These are phyloP conservation scores for Dactylonectria macrodidyma DNA, from an alignment of 2,329 filamentous ascomycete genomes.

Conservation along the genomic window DNA sequence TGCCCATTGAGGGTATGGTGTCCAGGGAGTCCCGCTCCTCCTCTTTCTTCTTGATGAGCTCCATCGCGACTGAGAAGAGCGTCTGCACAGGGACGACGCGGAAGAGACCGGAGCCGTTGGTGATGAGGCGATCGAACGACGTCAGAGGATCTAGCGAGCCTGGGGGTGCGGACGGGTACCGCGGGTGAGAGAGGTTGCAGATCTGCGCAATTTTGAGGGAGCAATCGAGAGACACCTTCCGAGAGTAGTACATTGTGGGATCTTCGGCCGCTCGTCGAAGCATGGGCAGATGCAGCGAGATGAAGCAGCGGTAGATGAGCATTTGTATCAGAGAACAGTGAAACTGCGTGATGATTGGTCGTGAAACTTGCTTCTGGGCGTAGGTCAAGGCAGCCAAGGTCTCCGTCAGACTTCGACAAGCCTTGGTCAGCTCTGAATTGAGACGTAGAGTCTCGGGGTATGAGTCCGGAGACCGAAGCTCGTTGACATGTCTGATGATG, in stretches of 20 bases:
- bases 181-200: constrained; percentile 46
- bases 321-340: constrained; percentile 60
- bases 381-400: constrained; percentile 55
- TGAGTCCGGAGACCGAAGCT: constrained; percentile 58
- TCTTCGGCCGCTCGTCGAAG: constrained; percentile 60
- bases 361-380: constrained; percentile 41
- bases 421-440: constrained; percentile 60
- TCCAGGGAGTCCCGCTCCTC: constrained; percentile 55
- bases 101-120: constrained; percentile 60
- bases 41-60: constrained; percentile 62
- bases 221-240: constrained; percentile 64
- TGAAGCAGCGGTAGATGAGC: constrained; percentile 62
- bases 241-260: constrained; percentile 67
- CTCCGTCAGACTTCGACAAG: constrained; percentile 53
- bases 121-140: constrained; percentile 57
- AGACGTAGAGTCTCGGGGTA: constrained; percentile 65
- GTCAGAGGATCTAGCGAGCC: constrained; percentile 40
- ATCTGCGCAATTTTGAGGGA: constrained; percentile 55
- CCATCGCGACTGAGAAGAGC: constrained; percentile 60
- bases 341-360: constrained; percentile 53
- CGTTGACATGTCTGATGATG: constrained; percentile 63
- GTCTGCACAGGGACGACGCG: constrained; percentile 58
- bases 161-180: constrained; percentile 28
- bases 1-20: constrained; percentile 48
- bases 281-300: constrained; percentile 69